Evolutionary conservation across 2,329 filamentous ascomycete species (phyloP).

Genomic region (Botrytis hyacinthi): DNA sequence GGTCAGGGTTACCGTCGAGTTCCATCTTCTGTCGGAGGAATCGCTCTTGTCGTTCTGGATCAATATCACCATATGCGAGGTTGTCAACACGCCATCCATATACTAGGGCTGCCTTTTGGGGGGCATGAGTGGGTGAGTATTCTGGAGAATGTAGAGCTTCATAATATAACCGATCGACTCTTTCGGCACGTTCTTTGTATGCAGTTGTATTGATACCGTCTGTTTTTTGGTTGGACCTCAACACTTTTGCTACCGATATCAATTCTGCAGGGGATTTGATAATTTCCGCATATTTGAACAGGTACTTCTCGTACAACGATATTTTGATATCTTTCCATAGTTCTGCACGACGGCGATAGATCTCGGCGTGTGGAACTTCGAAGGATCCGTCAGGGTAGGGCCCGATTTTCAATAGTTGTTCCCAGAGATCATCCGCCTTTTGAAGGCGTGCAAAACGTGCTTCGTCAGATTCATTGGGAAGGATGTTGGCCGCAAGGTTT

Average conservation of each 20-base stretch:
- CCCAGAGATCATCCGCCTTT: slow-evolving; percentile 12
- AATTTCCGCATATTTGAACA: slow-evolving; percentile 6
- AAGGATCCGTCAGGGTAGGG: slow-evolving; percentile 1
- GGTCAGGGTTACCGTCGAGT: slow-evolving; percentile 2
- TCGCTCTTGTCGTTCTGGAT: slow-evolving; percentile 10
- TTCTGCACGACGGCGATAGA: slow-evolving; percentile 8
- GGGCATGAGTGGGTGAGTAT: slow-evolving; percentile 4
- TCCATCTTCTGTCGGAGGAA: slow-evolving; percentile 15
- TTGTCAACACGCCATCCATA: slow-evolving; percentile 14
- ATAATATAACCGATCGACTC: slow-evolving; percentile 8
- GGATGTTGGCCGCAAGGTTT: not conserved
- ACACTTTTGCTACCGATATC: slow-evolving; percentile 12
- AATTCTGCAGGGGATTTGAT: slow-evolving; percentile 3
- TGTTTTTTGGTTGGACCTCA: slow-evolving; percentile 10
- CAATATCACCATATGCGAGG: slow-evolving; percentile 15
- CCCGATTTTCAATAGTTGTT: not conserved
- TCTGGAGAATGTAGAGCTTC: slow-evolving; percentile 9
- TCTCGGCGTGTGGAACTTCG: slow-evolving; percentile 13
- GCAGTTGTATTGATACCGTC: slow-evolving; percentile 12
- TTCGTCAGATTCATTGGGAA: not conserved
- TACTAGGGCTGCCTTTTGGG: slow-evolving; percentile 5
- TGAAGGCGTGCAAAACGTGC: slow-evolving; percentile 3
- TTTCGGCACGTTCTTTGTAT: slow-evolving; percentile 16
- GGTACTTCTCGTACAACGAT: slow-evolving; percentile 4
- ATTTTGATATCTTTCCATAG: not conserved